Evolutionary conservation across 2,329 filamentous ascomycete species (phyloP).

Genomic region (Colletotrichum liriopes): DNA sequence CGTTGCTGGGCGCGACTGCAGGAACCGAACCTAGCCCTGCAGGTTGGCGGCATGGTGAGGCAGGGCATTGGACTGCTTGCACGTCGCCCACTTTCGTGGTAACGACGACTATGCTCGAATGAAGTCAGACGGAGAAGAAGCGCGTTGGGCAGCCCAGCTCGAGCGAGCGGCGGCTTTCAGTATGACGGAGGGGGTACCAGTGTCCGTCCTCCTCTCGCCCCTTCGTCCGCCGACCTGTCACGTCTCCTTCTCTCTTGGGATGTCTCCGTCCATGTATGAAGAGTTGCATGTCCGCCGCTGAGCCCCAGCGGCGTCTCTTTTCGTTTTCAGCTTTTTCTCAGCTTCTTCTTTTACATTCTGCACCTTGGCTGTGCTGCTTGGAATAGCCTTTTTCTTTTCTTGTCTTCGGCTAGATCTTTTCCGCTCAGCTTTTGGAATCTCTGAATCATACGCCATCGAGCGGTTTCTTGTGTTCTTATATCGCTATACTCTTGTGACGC

Average conservation of each 20-base stretch:
- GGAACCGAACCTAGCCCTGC: conserved; percentile 40
- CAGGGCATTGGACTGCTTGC: conserved; percentile 36
- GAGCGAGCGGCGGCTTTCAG: conserved; percentile 7
- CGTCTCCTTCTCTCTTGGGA: conserved; percentile 16
- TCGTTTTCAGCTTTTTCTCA: conserved; percentile 30
- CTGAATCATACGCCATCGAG: conserved; percentile 20
- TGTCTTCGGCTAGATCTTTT: conserved; percentile 30
- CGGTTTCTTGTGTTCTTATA: conserved; percentile 17
- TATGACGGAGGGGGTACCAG: conserved; percentile 33
- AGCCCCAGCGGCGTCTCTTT: conserved; percentile 26
- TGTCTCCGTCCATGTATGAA: conserved; percentile 38
- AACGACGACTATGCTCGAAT: conserved; percentile 30
- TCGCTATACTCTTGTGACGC: conserved; percentile 27
- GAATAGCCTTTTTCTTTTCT: conserved; percentile 37
- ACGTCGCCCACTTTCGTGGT: conserved; percentile 22
- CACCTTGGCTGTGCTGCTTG: conserved; percentile 23
- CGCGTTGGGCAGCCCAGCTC: conserved; percentile 14
- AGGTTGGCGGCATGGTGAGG: conserved; percentile 40
- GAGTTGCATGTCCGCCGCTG: conserved; percentile 34
- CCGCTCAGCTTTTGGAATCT: conserved; percentile 17
- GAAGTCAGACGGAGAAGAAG: conserved; percentile 28
- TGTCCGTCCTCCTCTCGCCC: conserved; percentile 2
- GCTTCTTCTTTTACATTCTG: conserved; percentile 33
- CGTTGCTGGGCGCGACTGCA: conserved; percentile 40
- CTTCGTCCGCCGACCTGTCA: conserved; percentile 15